A percentile compares a stretch with the other conserved stretches of the same genome.
Conservation (phyloP, 306 rosid genomes). For the Gynostemma pentaphyllum region DNA sequence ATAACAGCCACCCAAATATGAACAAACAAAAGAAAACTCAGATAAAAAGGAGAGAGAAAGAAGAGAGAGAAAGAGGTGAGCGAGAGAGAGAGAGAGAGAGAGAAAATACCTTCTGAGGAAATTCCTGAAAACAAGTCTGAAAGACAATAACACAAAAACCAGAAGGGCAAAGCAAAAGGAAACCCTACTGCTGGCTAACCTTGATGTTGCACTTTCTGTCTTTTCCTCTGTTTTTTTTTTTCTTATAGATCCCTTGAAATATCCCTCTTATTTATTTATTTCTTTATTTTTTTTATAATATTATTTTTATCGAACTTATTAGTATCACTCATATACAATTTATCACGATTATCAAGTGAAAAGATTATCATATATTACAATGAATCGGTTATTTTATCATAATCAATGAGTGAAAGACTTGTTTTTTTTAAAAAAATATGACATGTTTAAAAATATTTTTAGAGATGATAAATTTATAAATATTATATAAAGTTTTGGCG, state of each 20-base stretch:
- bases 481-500: no score
- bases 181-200: constrained; percentile 68
- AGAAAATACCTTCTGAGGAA: constrained; percentile 15
- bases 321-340: no score
- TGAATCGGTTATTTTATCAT: no score
- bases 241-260: constrained; percentile 8
- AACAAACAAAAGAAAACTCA: constrained; percentile 27
- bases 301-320: no score
- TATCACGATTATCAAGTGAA: no score
- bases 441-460: no score
- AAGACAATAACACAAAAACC: constrained; percentile 31
- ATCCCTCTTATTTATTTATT: background rate
- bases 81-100: constrained; percentile 19
- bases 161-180: constrained; percentile 39
- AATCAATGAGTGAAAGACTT: no score
- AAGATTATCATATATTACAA: no score
- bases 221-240: constrained; percentile 57
- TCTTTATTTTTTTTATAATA: background rate
- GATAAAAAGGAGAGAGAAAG: constrained; percentile 1
- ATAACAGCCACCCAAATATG: constrained; percentile 50
- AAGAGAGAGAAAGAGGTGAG: constrained; percentile 23
- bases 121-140: constrained; percentile 29
- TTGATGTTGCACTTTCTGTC: constrained; percentile 96
- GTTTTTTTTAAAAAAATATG: no score
- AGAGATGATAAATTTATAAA: no score